Base-by-base conservation (phyloP, 2,329 filamentous ascomycete genomes). In the Acrocalymma vagum region DNA sequence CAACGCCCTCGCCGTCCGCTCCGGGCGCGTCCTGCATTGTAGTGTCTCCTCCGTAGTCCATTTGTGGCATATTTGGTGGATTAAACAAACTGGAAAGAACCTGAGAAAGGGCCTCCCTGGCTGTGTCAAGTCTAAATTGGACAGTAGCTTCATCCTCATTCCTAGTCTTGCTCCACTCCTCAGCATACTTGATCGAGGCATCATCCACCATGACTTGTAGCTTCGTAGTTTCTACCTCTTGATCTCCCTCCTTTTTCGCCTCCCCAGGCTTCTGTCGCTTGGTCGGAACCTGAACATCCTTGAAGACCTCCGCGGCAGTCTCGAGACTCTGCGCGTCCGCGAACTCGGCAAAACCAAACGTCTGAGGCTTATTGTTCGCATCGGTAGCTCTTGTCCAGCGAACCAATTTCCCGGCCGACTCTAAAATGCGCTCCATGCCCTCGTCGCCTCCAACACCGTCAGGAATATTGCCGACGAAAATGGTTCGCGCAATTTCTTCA, bases 321-420 rank as follows among this genome's bases (percentile, higher is more conserved):
- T 87, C 85, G 55, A 99, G 78, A 53, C 91, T 93, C 69, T 96
- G 89, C 16, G 86, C 84, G 68, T 97, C 92, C 50, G 96, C 93
- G 70, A 88, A 99, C 71, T 96, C 88, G 45, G 93, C 94, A 72
- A 99, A 97, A 10, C 93, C 94, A 76, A 97, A 97, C 50, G 86
- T 87, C 71, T 87, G 86, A 40, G 85, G 85, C 72, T 93, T 94
- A 53, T 88, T 84, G 53, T 90, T 85, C n/a, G 87, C 84, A 67
- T 89, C 84, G 13, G 82, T 83, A 22, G 85, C 86, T 45, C 90
- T 79, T 50, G 92, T 91, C 91, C 92, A 99, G 58, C 90, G 85
- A 51, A 88, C 84, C 48, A 99, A 72, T 63, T 80, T 85, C 26
- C 92, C 92, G 0, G 88, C 87, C n/a, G 86, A 81, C 29, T 81